A percentile compares a stretch with the other conserved stretches of the same genome.
These are phyloP conservation scores for Entonaema liquescens DNA, from an alignment of 495 filamentous ascomycete species.

Conservation along the genomic window DNA sequence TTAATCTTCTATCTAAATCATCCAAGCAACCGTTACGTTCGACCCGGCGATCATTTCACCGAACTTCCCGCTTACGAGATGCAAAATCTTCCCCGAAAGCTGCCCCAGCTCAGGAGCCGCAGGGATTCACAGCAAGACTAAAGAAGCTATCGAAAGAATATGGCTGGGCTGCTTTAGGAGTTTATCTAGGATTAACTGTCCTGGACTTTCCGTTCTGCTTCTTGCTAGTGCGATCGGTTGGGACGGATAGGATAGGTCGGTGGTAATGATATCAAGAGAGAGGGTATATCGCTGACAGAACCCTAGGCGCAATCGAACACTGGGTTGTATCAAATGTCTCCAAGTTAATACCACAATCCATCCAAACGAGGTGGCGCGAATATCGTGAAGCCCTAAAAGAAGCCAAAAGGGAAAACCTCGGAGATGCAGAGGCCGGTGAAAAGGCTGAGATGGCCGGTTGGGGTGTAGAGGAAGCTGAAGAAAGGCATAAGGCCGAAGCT, in stretches of 20 bases:
- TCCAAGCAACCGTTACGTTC: slow-evolving; percentile 26
- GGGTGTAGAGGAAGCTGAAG: slow-evolving; percentile 62
- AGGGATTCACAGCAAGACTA: slow-evolving; percentile 72
- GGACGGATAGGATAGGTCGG: slow-evolving; percentile 82
- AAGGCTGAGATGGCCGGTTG: slow-evolving; percentile 56
- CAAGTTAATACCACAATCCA: slow-evolving; percentile 60
- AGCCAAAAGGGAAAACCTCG: slow-evolving; percentile 41
- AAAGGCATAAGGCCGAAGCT: slow-evolving; percentile 57
- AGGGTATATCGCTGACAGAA: slow-evolving; percentile 8
- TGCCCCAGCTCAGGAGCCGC: slow-evolving; percentile 47
- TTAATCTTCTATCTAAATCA: slow-evolving; percentile 9
- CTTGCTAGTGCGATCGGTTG: slow-evolving; percentile 79
- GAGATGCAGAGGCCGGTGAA: slow-evolving; percentile 44
- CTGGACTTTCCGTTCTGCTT: slow-evolving; percentile 98
- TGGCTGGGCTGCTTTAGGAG: slow-evolving; percentile 90
- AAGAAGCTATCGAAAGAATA: slow-evolving; percentile 91
- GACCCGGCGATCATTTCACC: slow-evolving; percentile 41
- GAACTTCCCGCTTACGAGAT: slow-evolving; percentile 42
- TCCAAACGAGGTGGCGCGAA: slow-evolving; percentile 55
- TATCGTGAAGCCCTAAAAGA: slow-evolving; percentile 51
- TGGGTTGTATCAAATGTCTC: slow-evolving; percentile 56
- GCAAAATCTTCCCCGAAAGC: slow-evolving; percentile 35
- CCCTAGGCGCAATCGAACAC: slow-evolving; percentile 59
- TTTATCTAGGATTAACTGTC: slow-evolving; percentile 83
- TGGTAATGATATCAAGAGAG: slow-evolving; percentile 32